phyloP scores from a whole-genome alignment of 768 basidiomycete genomes.

The Suillus weaverae region DNA sequence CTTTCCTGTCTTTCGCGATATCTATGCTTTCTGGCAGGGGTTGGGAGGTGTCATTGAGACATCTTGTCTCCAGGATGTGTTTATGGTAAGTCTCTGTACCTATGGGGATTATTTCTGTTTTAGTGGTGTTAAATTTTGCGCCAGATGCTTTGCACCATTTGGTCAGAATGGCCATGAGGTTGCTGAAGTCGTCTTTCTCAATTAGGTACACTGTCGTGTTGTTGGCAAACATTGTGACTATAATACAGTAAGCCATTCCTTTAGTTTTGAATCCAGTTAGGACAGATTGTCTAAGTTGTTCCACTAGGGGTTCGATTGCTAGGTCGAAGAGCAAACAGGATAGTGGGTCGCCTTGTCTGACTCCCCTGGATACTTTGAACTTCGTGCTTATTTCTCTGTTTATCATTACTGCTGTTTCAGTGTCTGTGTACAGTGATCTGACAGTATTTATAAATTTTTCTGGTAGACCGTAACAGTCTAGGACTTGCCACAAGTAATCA shows the following conservation, averaged over 20 bases:
- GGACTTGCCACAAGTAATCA: too few relatives aligned
- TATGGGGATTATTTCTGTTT: conserved; percentile 41
- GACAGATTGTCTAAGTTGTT: neutral
- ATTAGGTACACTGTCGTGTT: conserved; percentile 26
- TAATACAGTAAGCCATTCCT: neutral
- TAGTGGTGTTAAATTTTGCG: conserved; percentile 44
- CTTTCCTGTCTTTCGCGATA: conserved; percentile 6
- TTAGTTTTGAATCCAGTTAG: neutral
- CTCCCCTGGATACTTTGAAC: neutral
- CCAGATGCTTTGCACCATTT: conserved; percentile 32
- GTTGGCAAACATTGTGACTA: conserved; percentile 27
- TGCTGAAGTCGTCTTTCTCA: conserved; percentile 17
- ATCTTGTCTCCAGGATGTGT: too few relatives aligned
- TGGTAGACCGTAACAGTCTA: too few relatives aligned
- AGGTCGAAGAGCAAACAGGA: conserved; percentile 1
- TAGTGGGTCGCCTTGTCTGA: neutral
- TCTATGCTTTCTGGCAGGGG: neutral
- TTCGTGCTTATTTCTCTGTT: neutral
- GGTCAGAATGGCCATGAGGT: conserved; percentile 28
- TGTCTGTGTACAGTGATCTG: neutral
- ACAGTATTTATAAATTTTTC: neutral
- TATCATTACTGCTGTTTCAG: neutral
- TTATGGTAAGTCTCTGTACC: conserved; percentile 17
- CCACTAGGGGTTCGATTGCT: neutral
- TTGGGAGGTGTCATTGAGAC: too few relatives aligned